Base-by-base conservation (phyloP, 2,329 filamentous ascomycete species). In the Calonectria pseudoreteaudii region DNA sequence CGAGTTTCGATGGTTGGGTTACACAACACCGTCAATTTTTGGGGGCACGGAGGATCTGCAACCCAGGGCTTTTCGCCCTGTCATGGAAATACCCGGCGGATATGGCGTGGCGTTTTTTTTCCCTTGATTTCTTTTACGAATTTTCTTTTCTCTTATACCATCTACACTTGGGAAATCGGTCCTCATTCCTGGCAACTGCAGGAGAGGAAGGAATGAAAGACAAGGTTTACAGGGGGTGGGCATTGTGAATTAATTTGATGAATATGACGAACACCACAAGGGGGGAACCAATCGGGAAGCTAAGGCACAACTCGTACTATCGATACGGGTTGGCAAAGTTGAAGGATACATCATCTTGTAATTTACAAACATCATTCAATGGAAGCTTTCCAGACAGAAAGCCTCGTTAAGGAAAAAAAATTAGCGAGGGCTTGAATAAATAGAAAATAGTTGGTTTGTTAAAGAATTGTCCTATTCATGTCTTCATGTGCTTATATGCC, bases 331-430 rank as follows among this genome's bases (percentile, higher is more conserved):
- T 73, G 30, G 71, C 62, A 67, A 62, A 75, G 50, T 67, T 74
- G 70, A 76, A 77, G 73, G 73, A 72, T 80, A 73, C 77, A 80
- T 79, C 76, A 80, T 79, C 76, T 79, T 79, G 77, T 80, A 80
- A 79, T 75, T 52, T 38, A 38, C 44, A 50, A 77, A 70, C 62
- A 76, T 78, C 73, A 52, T 80, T 71, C 73, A 70, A 73, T 50
- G 47, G 62, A 72, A 67, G 60, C 71, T 74, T 70, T 72, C 67
- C 31, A 47, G 70, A n/a, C n/a, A 79, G 66, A 75, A 62, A 62
- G 31, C 30, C 66, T 64, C 34, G 34, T n/a, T 56, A 41, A 2
- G 69, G 50, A 67, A 66, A 50, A 34, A 53, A 41, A 41, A 16
- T 31, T 41, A 62, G 56, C 56, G 36, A 62, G 34, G 66, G 60